Evolutionary conservation across 495 filamentous ascomycete species (phyloP).

Genomic region (Aspergillus baeticus): DNA sequence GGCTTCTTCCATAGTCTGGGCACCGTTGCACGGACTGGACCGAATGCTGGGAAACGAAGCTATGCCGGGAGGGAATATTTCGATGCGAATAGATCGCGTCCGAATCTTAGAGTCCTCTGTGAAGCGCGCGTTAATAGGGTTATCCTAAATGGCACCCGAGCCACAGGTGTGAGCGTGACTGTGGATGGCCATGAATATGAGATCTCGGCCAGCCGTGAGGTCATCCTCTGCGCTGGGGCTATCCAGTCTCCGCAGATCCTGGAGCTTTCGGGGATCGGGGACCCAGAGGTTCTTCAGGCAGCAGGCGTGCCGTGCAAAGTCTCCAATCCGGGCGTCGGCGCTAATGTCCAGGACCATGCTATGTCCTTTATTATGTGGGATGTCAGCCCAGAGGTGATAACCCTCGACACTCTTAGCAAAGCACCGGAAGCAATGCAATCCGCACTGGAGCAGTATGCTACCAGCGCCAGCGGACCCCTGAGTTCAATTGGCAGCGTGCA

Average conservation of each 20-base stretch:
- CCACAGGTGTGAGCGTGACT: constrained; percentile 37
- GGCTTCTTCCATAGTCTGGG: constrained; percentile 34
- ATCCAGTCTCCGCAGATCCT: constrained; percentile 55
- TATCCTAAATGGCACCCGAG: constrained; percentile 21
- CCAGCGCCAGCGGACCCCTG: constrained; percentile 15
- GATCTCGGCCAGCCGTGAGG: constrained; percentile 49
- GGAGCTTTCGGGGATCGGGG: constrained; percentile 57
- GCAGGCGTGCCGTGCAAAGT: constrained; percentile 37
- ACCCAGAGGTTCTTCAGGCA: constrained; percentile 22
- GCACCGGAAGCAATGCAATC: constrained; percentile 24
- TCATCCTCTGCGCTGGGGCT: constrained; percentile 53
- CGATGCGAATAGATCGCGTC: constrained; percentile 16
- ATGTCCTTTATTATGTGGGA: constrained; percentile 19
- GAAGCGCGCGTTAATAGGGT: constrained; percentile 30
- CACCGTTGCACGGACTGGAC: constrained; percentile 36
- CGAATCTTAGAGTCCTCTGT: constrained; percentile 31
- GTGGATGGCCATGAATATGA: constrained; percentile 32
- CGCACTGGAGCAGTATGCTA: constrained; percentile 19
- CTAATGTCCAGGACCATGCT: constrained; percentile 47
- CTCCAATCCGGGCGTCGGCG: constrained; percentile 40
- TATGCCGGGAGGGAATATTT: constrained; percentile 43
- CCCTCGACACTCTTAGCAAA: constrained; percentile 32
- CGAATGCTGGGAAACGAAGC: constrained; percentile 47
- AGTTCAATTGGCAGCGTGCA: constrained; percentile 17
- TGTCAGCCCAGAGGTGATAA: constrained; percentile 33